A percentile compares a stretch with the other conserved stretches of the same genome.
Conservation (phyloP, 2,329 filamentous ascomycete genomes). For the Diaporthe batatas region DNA sequence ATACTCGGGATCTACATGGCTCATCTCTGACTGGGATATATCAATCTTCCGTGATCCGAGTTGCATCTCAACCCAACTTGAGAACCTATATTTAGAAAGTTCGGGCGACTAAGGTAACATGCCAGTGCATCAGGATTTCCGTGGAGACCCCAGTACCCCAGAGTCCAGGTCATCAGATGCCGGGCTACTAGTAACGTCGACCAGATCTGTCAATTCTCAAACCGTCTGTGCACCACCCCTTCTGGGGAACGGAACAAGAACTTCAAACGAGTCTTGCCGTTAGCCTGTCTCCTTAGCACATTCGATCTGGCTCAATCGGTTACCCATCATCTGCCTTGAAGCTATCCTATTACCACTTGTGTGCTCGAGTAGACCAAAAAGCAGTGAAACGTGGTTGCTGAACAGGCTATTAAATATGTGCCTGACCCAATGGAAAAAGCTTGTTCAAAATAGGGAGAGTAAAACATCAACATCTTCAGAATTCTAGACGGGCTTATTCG, state of each 20-base stretch:
- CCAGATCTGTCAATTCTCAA: conserved; percentile 7
- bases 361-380: background rate
- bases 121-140: background rate
- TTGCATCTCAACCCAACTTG: background rate
- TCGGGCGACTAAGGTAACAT: background rate
- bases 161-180: background rate
- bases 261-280: background rate
- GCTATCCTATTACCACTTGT: conserved; percentile 9
- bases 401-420: background rate
- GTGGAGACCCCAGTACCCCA: background rate
- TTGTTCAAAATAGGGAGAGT: background rate
- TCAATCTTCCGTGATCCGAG: conserved; percentile 17
- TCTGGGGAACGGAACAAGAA: background rate
- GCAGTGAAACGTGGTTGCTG: background rate
- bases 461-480: no score
- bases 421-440: background rate
- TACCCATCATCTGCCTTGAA: background rate
- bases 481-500: no score
- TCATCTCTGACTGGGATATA: background rate
- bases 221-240: background rate
- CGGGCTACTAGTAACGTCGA: background rate
- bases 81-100: background rate
- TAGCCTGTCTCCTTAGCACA: background rate
- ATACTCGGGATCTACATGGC: conserved; percentile 7
- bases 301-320: background rate